phyloP scores from a whole-genome alignment of 2,329 filamentous ascomycete genomes.

The Trichoderma endophyticum region DNA sequence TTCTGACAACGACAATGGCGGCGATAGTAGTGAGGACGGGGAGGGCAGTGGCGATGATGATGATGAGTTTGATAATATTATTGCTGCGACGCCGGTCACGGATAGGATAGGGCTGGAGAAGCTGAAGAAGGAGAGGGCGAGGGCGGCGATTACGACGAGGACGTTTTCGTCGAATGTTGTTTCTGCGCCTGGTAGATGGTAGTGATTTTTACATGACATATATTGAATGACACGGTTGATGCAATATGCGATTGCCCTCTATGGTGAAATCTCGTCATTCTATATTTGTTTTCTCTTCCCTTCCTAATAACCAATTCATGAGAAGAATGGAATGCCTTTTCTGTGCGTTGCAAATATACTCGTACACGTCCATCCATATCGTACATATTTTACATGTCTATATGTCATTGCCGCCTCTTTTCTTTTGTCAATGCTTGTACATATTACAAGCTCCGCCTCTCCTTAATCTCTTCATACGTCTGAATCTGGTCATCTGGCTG shows the following conservation, averaged over 20 bases:
- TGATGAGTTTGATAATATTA: slow-evolving; percentile 87
- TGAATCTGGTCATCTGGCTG: slow-evolving; percentile 81
- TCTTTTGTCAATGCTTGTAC: not conserved
- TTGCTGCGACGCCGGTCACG: slow-evolving; percentile 84
- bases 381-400: slow-evolving; percentile 18
- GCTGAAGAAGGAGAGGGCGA: slow-evolving; percentile 54
- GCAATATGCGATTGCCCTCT: not conserved
- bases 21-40: slow-evolving; percentile 50
- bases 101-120: slow-evolving; percentile 69
- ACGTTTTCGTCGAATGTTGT: slow-evolving; percentile 51
- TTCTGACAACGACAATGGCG: slow-evolving; percentile 57
- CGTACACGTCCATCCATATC: slow-evolving; percentile 11
- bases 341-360: not conserved
- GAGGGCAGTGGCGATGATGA: slow-evolving; percentile 63
- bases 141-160: slow-evolving; percentile 45
- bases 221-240: not conserved
- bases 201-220: slow-evolving; percentile 9
- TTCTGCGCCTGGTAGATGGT: slow-evolving; percentile 49
- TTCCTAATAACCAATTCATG: not conserved
- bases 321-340: not conserved
- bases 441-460: slow-evolving; percentile 60
- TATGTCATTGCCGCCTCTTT: not conserved
- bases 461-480: slow-evolving; percentile 73
- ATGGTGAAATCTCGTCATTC: not conserved
- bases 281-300: not conserved